Base-by-base conservation (phyloP, 2,329 filamentous ascomycete genomes). In the Pyrenochaeta sp. region DNA sequence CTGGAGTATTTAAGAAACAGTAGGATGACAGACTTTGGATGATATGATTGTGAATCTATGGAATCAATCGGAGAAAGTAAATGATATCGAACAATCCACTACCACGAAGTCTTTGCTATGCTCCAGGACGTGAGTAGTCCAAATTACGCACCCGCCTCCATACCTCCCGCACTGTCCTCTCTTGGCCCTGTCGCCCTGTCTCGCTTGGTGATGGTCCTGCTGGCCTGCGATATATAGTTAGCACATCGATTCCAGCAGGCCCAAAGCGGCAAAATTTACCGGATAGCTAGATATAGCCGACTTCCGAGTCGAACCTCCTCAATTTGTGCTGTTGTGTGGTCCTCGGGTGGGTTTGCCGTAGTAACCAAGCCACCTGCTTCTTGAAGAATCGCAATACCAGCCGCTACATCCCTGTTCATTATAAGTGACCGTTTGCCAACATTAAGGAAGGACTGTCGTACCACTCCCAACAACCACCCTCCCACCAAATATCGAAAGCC, bases 381-480 rank as follows among this genome's bases (percentile, higher is more conserved):
- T 51, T 87, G 78, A 1, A 92, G 76, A 35, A 92, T 87, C 4
- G 87, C 88, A 53, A 91, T 86, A 1, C 89, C 90, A 11, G 90
- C 90, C 1, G 89, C 89, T 3, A 92, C 90, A 61, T 92, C 90
- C 89, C 83, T 83, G 53, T 41, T 39, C 11, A 53, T 39, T n/a
- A 12, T 64, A 70, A n/a, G 32, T 60, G 30, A 58, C 42, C 30
- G 50, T 9, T 36, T 21, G 7, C 7, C 7, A 2, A 15, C n/a
- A n/a, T 12, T 20, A 21, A 43, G 17, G 4, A 21, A 21, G 17
- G 35, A 20, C 15, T 21, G 18, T 5, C 51, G 20, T 64, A 87
- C 87, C 90, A 92, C 74, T 92, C 90, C 89, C 89, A 91, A 66
- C 89, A 91, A 0, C 89, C 89, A 2, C 89, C 90, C 69, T 92